Evolutionary conservation across 768 basidiomycete genomes (phyloP), one percentile per base, ranked within the genome.

Genomic region (Bullera alba): DNA sequence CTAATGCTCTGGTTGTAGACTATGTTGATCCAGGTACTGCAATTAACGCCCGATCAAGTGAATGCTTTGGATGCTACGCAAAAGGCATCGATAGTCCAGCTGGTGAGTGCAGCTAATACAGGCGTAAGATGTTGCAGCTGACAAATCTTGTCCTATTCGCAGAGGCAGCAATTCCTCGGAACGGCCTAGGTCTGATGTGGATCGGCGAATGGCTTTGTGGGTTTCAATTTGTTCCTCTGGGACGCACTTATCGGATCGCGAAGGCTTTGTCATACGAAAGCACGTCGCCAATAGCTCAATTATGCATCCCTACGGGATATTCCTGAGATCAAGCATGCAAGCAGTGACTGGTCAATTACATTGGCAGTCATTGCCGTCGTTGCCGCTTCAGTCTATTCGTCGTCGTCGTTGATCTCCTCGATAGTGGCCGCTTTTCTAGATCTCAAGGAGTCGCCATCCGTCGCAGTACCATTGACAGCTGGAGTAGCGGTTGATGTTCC

Each of bases 21-120:
- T 28, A 86, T 93, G 83, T 69, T 95, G 46, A 78, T 88, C 73
- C 89, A 91, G 75, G 90, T 96, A 0, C 75, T 96, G 27, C 80
- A 77, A 53, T 71, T 96, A 66, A 84, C 85, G 1, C 82, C 77
- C 39, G 88, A 86, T 38, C 89, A 93, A 70, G 86, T 96, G 55
- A 83, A 82, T 41, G 80, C 80, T 6, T 74, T 95, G 42, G 86
- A 88, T 25, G 83, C 86, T 4, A 77, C 78, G 1, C 89, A 93
- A 61, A 78, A 85, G 28, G 78, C 80, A 0, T 84, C 87, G 10
- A 87, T 96, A 25, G 78, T 86, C 71, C 82, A 85, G 68, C 68
- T 93, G 70, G 88, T 90, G 34, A 59, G 85, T 79, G 0, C 35
- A 10, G 19, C 22, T 3, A 6, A 19, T 22, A 22, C n/a, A 27